phyloP scores from a whole-genome alignment of 2,329 filamentous ascomycete species.

The Clarireedia sp. region DNA sequence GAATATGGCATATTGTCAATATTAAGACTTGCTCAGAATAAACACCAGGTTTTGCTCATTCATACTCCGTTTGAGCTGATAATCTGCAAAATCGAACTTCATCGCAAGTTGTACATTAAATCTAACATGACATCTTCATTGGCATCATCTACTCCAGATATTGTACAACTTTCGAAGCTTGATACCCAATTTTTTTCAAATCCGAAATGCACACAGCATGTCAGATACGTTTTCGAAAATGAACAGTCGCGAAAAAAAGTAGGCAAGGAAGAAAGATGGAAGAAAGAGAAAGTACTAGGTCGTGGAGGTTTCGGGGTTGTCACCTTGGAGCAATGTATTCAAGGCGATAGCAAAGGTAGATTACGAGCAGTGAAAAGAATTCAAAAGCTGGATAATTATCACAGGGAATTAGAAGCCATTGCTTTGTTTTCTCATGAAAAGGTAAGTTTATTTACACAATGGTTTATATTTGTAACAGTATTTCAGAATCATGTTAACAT shows the following conservation, averaged over 20 bases:
- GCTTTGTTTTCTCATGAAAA: slow-evolving; percentile 9
- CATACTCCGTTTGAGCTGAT: not conserved
- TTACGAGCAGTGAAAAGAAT: slow-evolving; percentile 11
- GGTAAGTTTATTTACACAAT: slow-evolving; percentile 9
- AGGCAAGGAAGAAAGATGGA: slow-evolving; percentile 6
- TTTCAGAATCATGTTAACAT: not conserved
- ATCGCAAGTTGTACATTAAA: no score
- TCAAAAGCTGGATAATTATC: slow-evolving; percentile 1
- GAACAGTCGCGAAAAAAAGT: not conserved
- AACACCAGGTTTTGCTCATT: no score
- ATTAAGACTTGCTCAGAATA: no score
- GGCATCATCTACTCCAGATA: not conserved
- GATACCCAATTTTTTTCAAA: not conserved
- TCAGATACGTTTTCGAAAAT: not conserved
- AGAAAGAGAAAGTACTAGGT: slow-evolving; percentile 1
- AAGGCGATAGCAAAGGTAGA: not conserved
- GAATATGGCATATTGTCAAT: no score
- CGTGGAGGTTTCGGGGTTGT: slow-evolving; percentile 4
- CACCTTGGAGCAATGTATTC: slow-evolving; percentile 3
- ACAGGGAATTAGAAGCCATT: slow-evolving; percentile 10
- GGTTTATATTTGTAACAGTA: not conserved
- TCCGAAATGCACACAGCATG: not conserved
- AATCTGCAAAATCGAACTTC: not conserved
- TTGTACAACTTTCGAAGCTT: not conserved
- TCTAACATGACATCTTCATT: not conserved